Conservation (phyloP, 306 rosid species). For the Myrica gale region DNA sequence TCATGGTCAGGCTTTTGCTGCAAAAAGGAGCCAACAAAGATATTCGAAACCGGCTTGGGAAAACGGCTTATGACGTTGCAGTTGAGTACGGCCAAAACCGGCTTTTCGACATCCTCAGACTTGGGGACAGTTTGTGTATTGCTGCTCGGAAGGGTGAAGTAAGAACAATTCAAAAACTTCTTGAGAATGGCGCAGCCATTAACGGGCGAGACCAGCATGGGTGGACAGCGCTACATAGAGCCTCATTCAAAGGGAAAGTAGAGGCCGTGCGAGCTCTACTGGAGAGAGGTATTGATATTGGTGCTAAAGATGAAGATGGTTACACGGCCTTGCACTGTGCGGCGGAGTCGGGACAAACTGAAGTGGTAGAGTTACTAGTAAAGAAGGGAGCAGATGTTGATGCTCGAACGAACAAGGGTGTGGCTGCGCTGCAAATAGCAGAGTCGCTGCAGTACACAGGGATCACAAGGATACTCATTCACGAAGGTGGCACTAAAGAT, state of each 20-base stretch:
- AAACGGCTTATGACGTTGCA: constrained; percentile 61
- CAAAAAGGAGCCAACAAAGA: constrained; percentile 71
- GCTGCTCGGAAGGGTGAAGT: constrained; percentile 73
- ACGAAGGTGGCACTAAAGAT: constrained; percentile 49
- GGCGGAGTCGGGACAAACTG: constrained; percentile 61
- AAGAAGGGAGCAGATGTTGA: constrained; percentile 76
- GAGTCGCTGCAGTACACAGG: constrained; percentile 63
- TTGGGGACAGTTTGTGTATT: constrained; percentile 59
- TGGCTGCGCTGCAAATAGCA: constrained; percentile 63
- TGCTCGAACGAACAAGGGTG: constrained; percentile 66
- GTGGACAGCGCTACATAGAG: constrained; percentile 81
- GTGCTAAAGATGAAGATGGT: constrained; percentile 73
- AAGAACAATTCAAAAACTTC: constrained; percentile 48
- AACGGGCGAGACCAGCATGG: constrained; percentile 76
- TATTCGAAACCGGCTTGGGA: constrained; percentile 48
- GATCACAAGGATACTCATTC: constrained; percentile 60
- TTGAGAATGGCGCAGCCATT: constrained; percentile 53
- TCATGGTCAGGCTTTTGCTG: constrained; percentile 59
- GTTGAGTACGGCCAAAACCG: constrained; percentile 53
- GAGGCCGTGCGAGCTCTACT: constrained; percentile 47
- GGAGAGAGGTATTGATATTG: constrained; percentile 61
- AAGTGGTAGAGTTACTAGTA: constrained; percentile 59
- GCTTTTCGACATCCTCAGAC: constrained; percentile 56
- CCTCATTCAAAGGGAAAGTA: constrained; percentile 61
- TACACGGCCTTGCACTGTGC: constrained; percentile 82